phyloP scores from a whole-genome alignment of 306 rosid genomes.

The Dicorynia guianensis region DNA sequence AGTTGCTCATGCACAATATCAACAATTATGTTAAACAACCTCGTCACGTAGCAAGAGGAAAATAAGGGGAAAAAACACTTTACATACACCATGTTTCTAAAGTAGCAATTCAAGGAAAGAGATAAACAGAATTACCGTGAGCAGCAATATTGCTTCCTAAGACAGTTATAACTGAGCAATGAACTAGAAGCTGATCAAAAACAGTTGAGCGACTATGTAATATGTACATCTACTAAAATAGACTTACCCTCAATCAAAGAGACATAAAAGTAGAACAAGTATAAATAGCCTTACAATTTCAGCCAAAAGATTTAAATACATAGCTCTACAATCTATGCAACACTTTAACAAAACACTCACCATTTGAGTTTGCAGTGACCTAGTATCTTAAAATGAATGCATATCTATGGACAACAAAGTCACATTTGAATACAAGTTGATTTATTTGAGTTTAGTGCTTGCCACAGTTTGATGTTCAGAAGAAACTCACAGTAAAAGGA shows the following conservation, averaged over 20 bases:
- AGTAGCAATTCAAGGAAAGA: constrained; percentile 26
- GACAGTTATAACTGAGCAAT: constrained; percentile 48
- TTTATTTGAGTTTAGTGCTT: too few species aligned
- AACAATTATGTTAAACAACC: constrained; percentile 15
- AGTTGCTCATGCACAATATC: constrained; percentile 39
- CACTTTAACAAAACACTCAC: not conserved
- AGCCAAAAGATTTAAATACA: not conserved
- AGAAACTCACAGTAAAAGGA: constrained; percentile 79
- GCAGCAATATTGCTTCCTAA: constrained; percentile 44
- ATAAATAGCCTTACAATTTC: too few species aligned
- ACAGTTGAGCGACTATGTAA: not conserved
- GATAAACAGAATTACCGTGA: constrained; percentile 58
- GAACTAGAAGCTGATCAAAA: not conserved
- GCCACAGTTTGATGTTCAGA: not conserved
- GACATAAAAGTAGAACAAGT: too few species aligned
- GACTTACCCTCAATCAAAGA: not conserved
- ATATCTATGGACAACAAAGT: too few species aligned
- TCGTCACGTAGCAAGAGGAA: constrained; percentile 13
- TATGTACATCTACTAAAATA: not conserved
- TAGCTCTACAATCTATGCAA: not conserved
- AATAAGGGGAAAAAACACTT: constrained; percentile 25
- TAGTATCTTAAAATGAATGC: not conserved
- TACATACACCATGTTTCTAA: constrained; percentile 11
- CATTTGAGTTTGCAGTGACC: not conserved
- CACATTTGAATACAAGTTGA: too few species aligned